Evolutionary conservation across 2,329 filamentous ascomycete species (phyloP).

Genomic region (Neofusicoccum sp.): DNA sequence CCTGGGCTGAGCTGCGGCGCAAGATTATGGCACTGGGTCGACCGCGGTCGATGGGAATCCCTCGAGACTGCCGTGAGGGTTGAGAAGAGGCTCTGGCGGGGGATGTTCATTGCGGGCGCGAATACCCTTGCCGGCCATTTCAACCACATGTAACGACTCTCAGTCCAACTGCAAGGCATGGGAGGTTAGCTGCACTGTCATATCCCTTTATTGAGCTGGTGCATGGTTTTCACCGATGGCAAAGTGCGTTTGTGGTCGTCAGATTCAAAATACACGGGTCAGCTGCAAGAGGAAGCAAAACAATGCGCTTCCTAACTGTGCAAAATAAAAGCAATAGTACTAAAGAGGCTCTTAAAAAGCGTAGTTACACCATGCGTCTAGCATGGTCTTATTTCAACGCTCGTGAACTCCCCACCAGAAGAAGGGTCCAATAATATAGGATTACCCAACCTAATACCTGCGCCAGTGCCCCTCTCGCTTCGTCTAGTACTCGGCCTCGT

Average conservation of each 20-base stretch:
- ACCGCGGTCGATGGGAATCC: not conserved
- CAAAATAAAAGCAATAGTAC: conserved; percentile 3
- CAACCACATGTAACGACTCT: not conserved
- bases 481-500: conserved; percentile 86
- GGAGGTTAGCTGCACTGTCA: not conserved
- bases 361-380: conserved; percentile 16
- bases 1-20: not conserved
- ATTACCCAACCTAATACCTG: conserved; percentile 16
- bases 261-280: not conserved
- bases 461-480: not conserved
- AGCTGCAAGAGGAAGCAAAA: not conserved
- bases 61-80: not conserved
- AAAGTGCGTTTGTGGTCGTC: too few species aligned
- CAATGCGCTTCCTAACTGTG: not conserved
- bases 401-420: conserved; percentile 3
- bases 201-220: too few species aligned
- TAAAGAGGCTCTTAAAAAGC: conserved; percentile 17
- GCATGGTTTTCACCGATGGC: too few species aligned
- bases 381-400: conserved; percentile 15
- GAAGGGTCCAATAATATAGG: conserved; percentile 18
- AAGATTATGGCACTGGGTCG: not conserved
- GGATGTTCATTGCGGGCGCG: too few species aligned
- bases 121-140: not conserved
- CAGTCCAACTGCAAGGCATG: not conserved
- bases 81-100: not conserved